Percentiles rank a stretch among this genome's conserved stretches.
phyloP scores from a whole-genome alignment of 345 rosid genomes.

The Syzygium aromaticum region DNA sequence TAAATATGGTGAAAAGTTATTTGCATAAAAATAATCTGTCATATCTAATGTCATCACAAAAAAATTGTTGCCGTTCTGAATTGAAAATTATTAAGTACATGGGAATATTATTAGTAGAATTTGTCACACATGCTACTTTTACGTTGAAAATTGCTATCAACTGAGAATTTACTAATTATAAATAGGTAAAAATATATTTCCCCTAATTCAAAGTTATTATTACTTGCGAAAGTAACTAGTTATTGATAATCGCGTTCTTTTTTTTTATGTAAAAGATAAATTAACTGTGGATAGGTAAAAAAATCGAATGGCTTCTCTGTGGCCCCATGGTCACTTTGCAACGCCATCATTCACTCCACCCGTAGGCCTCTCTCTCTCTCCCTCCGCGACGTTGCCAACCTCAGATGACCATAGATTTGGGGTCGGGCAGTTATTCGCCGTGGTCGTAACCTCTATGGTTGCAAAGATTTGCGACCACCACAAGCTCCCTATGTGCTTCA shows the following conservation, averaged over 20 bases:
- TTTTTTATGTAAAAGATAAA: neutral
- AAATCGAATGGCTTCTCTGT: neutral
- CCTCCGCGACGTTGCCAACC: too few species aligned
- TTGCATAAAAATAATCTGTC: too few species aligned
- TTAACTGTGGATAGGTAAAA: neutral
- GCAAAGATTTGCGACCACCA: neutral
- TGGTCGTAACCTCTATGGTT: too few species aligned
- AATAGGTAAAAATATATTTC: neutral
- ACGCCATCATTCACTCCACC: too few species aligned
- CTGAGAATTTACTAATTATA: neutral
- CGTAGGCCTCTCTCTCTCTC: neutral
- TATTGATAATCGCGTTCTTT: neutral
- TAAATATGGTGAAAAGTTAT: too few species aligned
- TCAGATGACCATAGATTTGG: too few species aligned
- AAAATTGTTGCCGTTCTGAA: too few species aligned
- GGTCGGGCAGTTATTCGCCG: neutral
- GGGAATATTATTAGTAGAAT: neutral
- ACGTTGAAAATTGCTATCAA: neutral
- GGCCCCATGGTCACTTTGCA: too few species aligned
- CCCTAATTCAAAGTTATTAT: neutral
- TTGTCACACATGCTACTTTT: neutral
- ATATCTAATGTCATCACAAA: too few species aligned
- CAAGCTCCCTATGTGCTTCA: neutral
- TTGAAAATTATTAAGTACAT: too few species aligned
- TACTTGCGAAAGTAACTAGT: neutral